These are phyloP conservation scores for Ustilago lituana DNA, from an alignment of 1,284 basidiomycete species.

Conservation along the genomic window DNA sequence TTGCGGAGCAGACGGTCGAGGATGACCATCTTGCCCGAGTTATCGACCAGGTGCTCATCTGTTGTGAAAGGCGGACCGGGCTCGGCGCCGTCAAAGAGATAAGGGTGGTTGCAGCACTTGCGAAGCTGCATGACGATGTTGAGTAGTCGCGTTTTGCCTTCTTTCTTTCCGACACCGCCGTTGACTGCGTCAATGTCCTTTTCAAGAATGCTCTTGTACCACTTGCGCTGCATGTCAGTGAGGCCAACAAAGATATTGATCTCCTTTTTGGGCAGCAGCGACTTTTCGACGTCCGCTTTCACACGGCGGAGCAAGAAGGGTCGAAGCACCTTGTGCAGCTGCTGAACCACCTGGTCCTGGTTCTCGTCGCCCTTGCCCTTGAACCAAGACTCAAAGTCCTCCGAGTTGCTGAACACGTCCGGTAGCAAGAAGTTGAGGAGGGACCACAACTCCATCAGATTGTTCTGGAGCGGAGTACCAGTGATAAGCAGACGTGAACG, in stretches of 20 bases:
- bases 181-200: conserved; percentile 99
- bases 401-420: conserved; percentile 70
- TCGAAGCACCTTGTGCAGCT: conserved; percentile 93
- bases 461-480: conserved; percentile 97
- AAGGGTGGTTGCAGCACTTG: conserved; percentile 73
- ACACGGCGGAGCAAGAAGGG: conserved; percentile 94
- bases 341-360: conserved; percentile 85
- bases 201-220: conserved; percentile 81
- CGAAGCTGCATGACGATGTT: conserved; percentile 99
- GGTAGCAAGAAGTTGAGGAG: conserved; percentile 80
- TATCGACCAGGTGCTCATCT: conserved; percentile 93
- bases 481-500: conserved; percentile 92
- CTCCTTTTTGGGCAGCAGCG: conserved; percentile 95
- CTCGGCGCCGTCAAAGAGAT: conserved; percentile 73
- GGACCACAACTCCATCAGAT: conserved; percentile 94
- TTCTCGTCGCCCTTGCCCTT: conserved; percentile 73
- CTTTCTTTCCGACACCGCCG: conserved; percentile 77
- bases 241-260: conserved; percentile 98
- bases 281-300: conserved; percentile 98
- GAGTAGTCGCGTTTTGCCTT: conserved; percentile 95
- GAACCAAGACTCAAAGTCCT: conserved; percentile 79
- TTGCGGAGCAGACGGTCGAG: conserved; percentile 86
- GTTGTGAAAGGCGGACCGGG: conserved; percentile 98
- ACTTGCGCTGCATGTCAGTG: conserved; percentile 97
- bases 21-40: conserved; percentile 97